A percentile compares a stretch with the other conserved stretches of the same genome.
These are phyloP conservation scores for Diaporthe australafricana DNA, from an alignment of 2,329 filamentous ascomycete genomes.

Conservation along the genomic window DNA sequence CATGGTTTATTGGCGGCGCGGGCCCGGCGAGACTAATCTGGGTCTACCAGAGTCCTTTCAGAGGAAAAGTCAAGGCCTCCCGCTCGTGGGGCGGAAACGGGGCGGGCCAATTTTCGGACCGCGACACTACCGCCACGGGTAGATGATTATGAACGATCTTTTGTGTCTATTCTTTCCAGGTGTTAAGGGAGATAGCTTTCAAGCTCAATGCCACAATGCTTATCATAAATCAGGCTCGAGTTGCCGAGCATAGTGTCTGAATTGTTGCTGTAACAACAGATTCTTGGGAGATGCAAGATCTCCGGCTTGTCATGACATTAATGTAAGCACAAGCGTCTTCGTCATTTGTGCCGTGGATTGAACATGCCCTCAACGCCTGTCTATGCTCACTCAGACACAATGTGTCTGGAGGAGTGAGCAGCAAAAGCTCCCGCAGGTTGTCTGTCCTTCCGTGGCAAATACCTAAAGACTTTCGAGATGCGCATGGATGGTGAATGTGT, in stretches of 20 bases:
- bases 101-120: background rate
- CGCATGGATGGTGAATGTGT: background rate
- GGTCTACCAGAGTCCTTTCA: background rate
- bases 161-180: slow-evolving; percentile 6
- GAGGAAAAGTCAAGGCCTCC: background rate
- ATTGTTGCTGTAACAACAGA: background rate
- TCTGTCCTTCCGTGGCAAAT: background rate
- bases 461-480: background rate
- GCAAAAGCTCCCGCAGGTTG: background rate
- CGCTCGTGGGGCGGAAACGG: background rate
- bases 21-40: background rate
- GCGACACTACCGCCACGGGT: background rate
- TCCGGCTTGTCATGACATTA: background rate
- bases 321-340: no score
- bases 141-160: slow-evolving; percentile 8
- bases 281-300: background rate
- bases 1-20: background rate
- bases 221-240: background rate
- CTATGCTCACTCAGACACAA: background rate
- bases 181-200: slow-evolving; percentile 14
- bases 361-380: no score
- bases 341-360: no score
- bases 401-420: no score
- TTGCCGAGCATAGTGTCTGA: no score
- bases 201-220: background rate